Evolutionary conservation across 164 flowering plant genomes (phyloP).

Genomic region (Sedum album): DNA sequence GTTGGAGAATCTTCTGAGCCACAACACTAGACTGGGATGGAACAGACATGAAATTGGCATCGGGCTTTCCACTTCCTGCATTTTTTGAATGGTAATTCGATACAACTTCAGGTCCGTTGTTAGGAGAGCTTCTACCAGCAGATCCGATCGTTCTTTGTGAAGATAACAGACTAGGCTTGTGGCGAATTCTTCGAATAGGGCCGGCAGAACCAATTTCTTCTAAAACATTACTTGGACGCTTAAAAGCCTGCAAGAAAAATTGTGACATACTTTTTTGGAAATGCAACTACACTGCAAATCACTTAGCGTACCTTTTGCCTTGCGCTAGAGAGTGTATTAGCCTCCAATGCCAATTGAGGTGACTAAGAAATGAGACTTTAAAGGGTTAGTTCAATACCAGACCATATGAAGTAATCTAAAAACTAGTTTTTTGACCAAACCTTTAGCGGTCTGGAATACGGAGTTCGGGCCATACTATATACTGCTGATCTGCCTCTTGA

Average conservation of each 20-base stretch:
- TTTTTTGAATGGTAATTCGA: slow-evolving; percentile 19
- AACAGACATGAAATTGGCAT: slow-evolving; percentile 32
- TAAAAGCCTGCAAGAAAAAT: slow-evolving; percentile 35
- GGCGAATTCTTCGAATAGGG: slow-evolving; percentile 82
- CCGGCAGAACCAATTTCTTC: slow-evolving; percentile 76
- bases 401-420: too few species aligned
- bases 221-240: slow-evolving; percentile 65
- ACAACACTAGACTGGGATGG: slow-evolving; percentile 68
- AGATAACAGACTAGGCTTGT: slow-evolving; percentile 50
- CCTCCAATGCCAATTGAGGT: not conserved
- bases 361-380: not conserved
- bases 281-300: too few species aligned
- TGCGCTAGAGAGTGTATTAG: not conserved
- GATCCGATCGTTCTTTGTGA: slow-evolving; percentile 20
- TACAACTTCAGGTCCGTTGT: slow-evolving; percentile 12
- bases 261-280: not conserved
- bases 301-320: not conserved
- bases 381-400: too few species aligned
- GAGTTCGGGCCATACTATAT: slow-evolving; percentile 77
- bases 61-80: slow-evolving; percentile 18
- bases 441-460: slow-evolving; percentile 69
- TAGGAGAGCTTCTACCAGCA: not conserved
- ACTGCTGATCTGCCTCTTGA: slow-evolving; percentile 81
- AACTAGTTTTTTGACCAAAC: slow-evolving; percentile 17
- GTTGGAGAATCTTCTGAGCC: slow-evolving; percentile 68